Evolutionary conservation across 1,139 yeast genomes (phyloP), one percentile per base, ranked within the genome.

Genomic region (Yamadazyma mexicana): DNA sequence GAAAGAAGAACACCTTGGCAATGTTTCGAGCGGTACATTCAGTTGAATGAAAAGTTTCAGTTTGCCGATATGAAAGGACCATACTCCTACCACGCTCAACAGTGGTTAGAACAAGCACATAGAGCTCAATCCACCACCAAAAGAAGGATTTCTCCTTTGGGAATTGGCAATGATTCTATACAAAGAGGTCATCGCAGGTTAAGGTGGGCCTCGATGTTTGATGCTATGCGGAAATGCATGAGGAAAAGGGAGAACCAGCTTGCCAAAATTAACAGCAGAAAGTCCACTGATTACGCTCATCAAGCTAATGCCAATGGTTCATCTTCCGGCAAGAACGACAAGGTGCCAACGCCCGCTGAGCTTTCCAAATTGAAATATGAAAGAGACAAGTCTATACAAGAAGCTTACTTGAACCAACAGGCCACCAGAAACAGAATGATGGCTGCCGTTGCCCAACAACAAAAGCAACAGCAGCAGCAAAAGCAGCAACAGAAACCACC

Each of bases 1-100:
- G 98, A 92, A 60, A 76, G 98, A 52, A 76, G 98, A 55, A 92
- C 98, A 0, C 95, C 98, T 0, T 92, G 98, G 98, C 98, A 91
- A 58, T 92, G 98, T 58, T 92, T 92, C 67, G 98, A 92, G 61
- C 71, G 98, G 47, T 92, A 94, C 69, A 85, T 89, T 45, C 98
- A 92, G 62, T 71, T 94, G 47, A 89, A 88, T 53, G 97, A 92
- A 42, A 82, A 82, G 45, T 89, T 88, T 52, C 94, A 87, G 47
- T 78, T 87, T 43, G 71, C 81, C 17, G 98, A 92, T 53, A 79
- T 92, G 80, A 83, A 87, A 52, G 98, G 98, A 0, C 78, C 84
- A 10, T 80, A 87, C 51, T 88, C 97, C 0, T 79, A 80, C 42
- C 79, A 76, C 47, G 97, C 98, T 0, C 94, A 87, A 57, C 81